Evolutionary conservation across 2,329 filamentous ascomycete species (phyloP).

Genomic region (Rhynchosporium graminicola): DNA sequence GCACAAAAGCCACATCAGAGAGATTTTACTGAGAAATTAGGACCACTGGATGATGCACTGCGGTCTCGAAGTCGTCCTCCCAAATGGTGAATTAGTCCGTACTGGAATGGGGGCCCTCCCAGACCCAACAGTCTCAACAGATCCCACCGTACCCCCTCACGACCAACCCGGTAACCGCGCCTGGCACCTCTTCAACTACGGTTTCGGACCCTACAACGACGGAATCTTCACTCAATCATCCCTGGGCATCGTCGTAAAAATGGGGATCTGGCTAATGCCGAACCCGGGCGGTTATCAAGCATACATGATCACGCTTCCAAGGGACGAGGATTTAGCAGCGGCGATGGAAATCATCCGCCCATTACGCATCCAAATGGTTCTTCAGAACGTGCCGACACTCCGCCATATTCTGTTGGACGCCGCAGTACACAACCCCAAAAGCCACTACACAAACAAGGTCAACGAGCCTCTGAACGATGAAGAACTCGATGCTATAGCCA

Average conservation of each 20-base stretch:
- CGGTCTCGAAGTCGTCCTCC: constrained; percentile 48
- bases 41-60: constrained; percentile 46
- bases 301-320: constrained; percentile 48
- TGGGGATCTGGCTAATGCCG: constrained; percentile 54
- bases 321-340: constrained; percentile 30
- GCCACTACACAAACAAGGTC: constrained; percentile 36
- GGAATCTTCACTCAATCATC: constrained; percentile 55
- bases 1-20: not conserved
- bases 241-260: constrained; percentile 55
- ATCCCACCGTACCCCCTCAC: not conserved
- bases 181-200: constrained; percentile 45
- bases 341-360: constrained; percentile 50
- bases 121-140: constrained; percentile 18
- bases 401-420: constrained; percentile 39
- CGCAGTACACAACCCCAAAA: constrained; percentile 43
- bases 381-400: constrained; percentile 44
- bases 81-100: constrained; percentile 48
- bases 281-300: constrained; percentile 52
- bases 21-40: constrained; percentile 29
- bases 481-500: constrained; percentile 45
- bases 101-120: constrained; percentile 50
- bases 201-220: constrained; percentile 45
- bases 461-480: constrained; percentile 42
- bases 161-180: constrained; percentile 41
- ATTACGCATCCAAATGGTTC: constrained; percentile 41